Base-by-base conservation (phyloP, 257 asterid genomes). In the Salvia rosmarinus region DNA sequence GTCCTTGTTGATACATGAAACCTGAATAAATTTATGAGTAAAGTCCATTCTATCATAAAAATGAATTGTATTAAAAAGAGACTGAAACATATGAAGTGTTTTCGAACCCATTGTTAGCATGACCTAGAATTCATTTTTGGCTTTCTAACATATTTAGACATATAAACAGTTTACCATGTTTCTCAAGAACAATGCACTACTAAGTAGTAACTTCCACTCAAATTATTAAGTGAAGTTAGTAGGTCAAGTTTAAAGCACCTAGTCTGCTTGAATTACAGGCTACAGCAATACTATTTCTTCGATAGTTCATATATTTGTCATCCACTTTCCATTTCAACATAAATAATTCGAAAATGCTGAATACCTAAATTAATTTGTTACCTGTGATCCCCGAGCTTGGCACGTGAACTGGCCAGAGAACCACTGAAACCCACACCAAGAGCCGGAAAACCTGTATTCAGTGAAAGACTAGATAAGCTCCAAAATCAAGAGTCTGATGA, bases 341-440 rank as follows among this genome's bases (percentile, higher is more conserved):
- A 74, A 60, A 35, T 56, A 56, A 39, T 13, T 9, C 54, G 58
- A 55, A 46, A 16, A 75, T 32, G 57, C 32, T 46, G n/a, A n/a
- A n/a, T 37, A 19, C 35, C 32, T 63, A 68, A 28, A 67, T 55
- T 60, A 52, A 49, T 71, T 47, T 43, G 30, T 35, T 44, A 89
- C 99, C 98, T 91, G 72, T 91, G 99, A 77, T 91, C 96, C 66
- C 99, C 96, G 12, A 72, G 88, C 85, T 94, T 94, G 50, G 98
- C 91, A 1, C 77, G 85, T 64, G 88, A 30, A 79, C 93, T 88
- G 73, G 86, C 86, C 73, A 91, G 82, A 79, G 99, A 83, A 78
- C 99, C 98, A 49, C 89, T 80, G 84, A 91, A 91, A 72, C 96
- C 98, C 74, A 94, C 88, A 39, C 99, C 99, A 67, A 91, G 81